A percentile compares a stretch with the other conserved stretches of the same genome.
Evolutionary conservation across 2,329 filamentous ascomycete species (phyloP).

Genomic region (Hypoxylon sp.): DNA sequence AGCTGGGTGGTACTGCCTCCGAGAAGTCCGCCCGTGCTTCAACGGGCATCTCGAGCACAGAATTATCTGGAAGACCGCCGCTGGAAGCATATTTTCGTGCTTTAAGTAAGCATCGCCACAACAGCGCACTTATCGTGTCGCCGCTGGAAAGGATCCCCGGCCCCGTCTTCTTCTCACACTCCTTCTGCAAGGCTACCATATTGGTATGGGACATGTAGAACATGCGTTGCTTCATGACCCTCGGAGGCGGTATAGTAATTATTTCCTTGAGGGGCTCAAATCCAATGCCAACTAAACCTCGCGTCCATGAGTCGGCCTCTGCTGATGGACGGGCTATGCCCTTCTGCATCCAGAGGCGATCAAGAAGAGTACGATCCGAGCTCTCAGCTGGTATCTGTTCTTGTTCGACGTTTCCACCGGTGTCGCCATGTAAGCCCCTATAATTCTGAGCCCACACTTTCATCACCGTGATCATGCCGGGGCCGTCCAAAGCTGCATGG

Average conservation of each 20-base stretch:
- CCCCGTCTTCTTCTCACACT: not conserved
- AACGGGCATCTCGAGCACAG: not conserved
- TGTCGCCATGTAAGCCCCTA: not conserved
- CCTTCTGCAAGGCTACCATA: not conserved
- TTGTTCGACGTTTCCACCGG: not conserved
- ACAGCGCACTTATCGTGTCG: not conserved
- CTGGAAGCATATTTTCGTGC: not conserved
- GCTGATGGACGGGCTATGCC: not conserved
- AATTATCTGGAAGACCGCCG: not conserved
- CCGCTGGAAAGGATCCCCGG: not conserved
- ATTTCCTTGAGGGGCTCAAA: not conserved
- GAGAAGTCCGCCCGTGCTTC: not conserved
- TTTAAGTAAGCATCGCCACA: not conserved
- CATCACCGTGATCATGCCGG: constrained; percentile 8
- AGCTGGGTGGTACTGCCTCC: not conserved
- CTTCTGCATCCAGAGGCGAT: constrained; percentile 30
- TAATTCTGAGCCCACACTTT: constrained; percentile 38
- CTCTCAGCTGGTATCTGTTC: constrained; percentile 3
- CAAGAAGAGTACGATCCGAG: constrained; percentile 24
- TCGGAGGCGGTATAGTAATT: not conserved
- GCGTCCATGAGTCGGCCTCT: not conserved
- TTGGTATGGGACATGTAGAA: not conserved
- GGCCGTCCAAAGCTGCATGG: constrained; percentile 32
- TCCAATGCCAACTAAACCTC: not conserved
- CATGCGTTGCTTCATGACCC: not conserved